Percentiles rank a stretch among this genome's conserved stretches.
Conservation (phyloP, 2,329 filamentous ascomycete species). For the Penicillium sp. region DNA sequence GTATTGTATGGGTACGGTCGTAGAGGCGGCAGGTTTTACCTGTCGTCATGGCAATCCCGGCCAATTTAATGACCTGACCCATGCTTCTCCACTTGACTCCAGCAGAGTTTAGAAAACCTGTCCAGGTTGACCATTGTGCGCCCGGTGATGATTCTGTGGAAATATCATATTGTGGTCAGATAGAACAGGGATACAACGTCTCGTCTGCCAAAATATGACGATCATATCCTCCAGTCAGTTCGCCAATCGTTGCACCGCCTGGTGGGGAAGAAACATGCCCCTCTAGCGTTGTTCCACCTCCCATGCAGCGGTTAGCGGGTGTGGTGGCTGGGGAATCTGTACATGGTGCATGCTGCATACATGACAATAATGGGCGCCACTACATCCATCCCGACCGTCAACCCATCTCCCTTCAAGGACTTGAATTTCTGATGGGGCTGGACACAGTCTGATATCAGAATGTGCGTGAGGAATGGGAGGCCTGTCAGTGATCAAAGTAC, state of each 20-base stretch:
- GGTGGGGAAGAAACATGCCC: conserved; percentile 5
- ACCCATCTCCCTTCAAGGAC: neutral
- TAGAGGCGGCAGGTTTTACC: conserved; percentile 10
- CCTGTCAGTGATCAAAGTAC: too few species aligned
- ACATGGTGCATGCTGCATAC: conserved; percentile 14
- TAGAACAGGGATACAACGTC: too few species aligned
- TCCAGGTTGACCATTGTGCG: neutral
- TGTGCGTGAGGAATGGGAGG: too few species aligned
- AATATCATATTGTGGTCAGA: too few species aligned
- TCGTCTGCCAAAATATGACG: conserved; percentile 10
- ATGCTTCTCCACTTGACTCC: too few species aligned
- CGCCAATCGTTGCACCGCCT: conserved; percentile 13
- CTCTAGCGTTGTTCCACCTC: neutral
- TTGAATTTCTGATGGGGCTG: too few species aligned
- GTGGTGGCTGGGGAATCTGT: conserved; percentile 20
- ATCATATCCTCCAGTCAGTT: conserved; percentile 12
- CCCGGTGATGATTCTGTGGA: conserved; percentile 2
- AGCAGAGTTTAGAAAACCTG: too few species aligned
- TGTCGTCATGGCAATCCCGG: conserved; percentile 18
- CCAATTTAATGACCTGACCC: neutral
- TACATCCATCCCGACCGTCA: neutral
- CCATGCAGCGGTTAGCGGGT: conserved; percentile 4
- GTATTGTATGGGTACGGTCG: too few species aligned
- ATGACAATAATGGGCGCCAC: too few species aligned
- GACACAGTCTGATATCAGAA: too few species aligned